phyloP scores from a whole-genome alignment of 2,329 filamentous ascomycete species.

The Aspergillus sp. region DNA sequence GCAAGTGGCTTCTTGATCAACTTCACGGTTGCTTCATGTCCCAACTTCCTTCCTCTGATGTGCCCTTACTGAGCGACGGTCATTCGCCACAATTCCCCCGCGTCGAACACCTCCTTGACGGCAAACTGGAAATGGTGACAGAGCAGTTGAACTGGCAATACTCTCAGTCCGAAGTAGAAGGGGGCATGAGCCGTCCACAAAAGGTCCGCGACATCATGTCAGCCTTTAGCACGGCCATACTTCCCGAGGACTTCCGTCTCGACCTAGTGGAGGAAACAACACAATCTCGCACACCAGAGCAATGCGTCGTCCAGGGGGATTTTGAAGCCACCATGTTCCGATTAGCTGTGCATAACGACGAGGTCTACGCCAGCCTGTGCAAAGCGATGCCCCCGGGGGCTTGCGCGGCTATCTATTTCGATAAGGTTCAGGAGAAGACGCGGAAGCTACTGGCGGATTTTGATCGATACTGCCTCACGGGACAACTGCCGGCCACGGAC shows the following conservation, averaged over 20 bases:
- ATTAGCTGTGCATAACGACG: conserved; percentile 39
- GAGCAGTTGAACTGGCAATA: conserved; percentile 30
- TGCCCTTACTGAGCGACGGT: conserved; percentile 27
- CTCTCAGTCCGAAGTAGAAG: conserved; percentile 18
- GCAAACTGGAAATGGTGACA: conserved; percentile 27
- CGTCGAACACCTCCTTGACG: conserved; percentile 27
- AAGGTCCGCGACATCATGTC: conserved; percentile 41
- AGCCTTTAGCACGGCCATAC: conserved; percentile 33
- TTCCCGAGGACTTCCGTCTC: conserved; percentile 37
- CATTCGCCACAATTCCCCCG: conserved; percentile 22
- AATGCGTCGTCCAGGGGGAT: conserved; percentile 40
- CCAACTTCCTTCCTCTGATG: conserved; percentile 17
- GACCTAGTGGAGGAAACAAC: conserved; percentile 33
- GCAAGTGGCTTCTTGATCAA: conserved; percentile 38
- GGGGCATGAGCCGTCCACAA: conserved; percentile 31
- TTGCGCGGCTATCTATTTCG: conserved; percentile 39
- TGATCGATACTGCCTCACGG: conserved; percentile 32
- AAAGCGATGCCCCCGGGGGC: conserved; percentile 37
- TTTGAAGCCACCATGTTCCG: conserved; percentile 41
- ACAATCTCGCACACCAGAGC: conserved; percentile 29
- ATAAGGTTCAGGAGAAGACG: conserved; percentile 34
- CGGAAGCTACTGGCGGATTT: conserved; percentile 33
- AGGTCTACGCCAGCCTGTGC: conserved; percentile 35
- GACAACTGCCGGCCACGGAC: conserved; percentile 16
- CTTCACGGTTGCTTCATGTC: conserved; percentile 31